Evolutionary conservation across 768 basidiomycete species (phyloP), one percentile per base, ranked within the genome.

Genomic region (Saitozyma podzolica): DNA sequence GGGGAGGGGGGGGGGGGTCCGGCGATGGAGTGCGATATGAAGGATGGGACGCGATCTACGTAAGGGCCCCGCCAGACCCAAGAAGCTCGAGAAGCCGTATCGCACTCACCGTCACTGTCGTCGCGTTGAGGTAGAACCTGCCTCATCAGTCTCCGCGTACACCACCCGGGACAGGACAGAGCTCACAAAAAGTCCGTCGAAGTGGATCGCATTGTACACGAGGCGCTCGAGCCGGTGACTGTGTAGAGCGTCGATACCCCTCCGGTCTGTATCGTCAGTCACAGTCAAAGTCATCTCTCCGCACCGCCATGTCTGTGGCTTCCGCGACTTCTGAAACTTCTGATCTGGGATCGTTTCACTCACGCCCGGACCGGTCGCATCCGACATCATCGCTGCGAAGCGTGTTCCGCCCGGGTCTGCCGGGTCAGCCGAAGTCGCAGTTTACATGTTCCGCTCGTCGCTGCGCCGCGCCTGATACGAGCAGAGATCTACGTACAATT

Each of bases 51-150:
- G n/a, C n/a, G n/a, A n/a, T n/a, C n/a, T n/a, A n/a, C n/a, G n/a
- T n/a, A n/a, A n/a, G n/a, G n/a, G n/a, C n/a, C 37, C 56, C 10
- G 40, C 42, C 13, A 52, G 45, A 40, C 29, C 19, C 37, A 16
- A 14, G n/a, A n/a, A n/a, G n/a, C n/a, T n/a, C n/a, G n/a, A n/a
- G n/a, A n/a, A n/a, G n/a, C n/a, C n/a, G n/a, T n/a, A n/a, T 29
- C 29, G 29, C 29, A 58, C 72, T n/a, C 49, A 74, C 73, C 2
- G 61, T 70, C 16, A 70, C 62, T 4, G 63, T 53, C 7, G 74
- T 73, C 37, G 52, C 56, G 58, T 75, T 75, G 14, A 75, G 60
- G 63, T 75, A 75, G 63, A 75, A 75, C 4, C 73, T 75, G 59
- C 14, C 8, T 9, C 41, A 40, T 64, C 52, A 64, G 59, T 50